Base-by-base conservation (phyloP, 1,284 basidiomycete genomes). In the Takashimella tepidaria region DNA sequence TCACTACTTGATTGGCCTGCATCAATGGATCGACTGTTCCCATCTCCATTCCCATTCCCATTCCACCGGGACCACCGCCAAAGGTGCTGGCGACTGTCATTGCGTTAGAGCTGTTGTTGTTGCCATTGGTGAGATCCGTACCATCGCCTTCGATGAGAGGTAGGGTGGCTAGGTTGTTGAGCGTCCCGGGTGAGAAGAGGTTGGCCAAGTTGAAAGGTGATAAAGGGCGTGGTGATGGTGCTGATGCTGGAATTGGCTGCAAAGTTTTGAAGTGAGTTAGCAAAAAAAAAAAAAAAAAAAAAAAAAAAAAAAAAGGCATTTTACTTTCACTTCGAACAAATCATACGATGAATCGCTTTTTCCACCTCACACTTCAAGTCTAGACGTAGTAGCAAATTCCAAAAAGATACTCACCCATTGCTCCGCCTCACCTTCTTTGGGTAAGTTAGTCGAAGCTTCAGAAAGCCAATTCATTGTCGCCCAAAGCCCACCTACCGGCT, bases 391-490 rank as follows among this genome's bases (percentile, higher is more conserved):
- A n/a, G n/a, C n/a, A n/a, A n/a, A n/a, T n/a, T n/a, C n/a, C n/a
- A n/a, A n/a, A n/a, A n/a, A n/a, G 21, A n/a, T 4, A 59, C 61
- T 55, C 44, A 60, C 62, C 62, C 62, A 62, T n/a, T n/a, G n/a
- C n/a, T n/a, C n/a, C 24, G 50, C 41, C 26, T 53, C 54, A 37
- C 49, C 53, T 51, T 45, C 57, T 48, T 54, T 37, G 31, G 31
- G 8, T 16, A 16, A 16, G 31, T 37, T 37, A n/a, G n/a, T n/a
- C n/a, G n/a, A n/a, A 37, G 24, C 42, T 37, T 40, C 41, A 12
- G 51, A 31, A 19, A 73, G 53, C 71, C 71, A 73, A 60, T 64
- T 69, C 66, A 73, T 72, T 55, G 66, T 56, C 53, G 60, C 65
- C 46, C 65, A 62, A 62, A 69, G 64, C 63, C 63, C 63, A 50